These are phyloP conservation scores for Aegilops umbellulata DNA, from an alignment of 176 grass and related monocot species.

Conservation along the genomic window DNA sequence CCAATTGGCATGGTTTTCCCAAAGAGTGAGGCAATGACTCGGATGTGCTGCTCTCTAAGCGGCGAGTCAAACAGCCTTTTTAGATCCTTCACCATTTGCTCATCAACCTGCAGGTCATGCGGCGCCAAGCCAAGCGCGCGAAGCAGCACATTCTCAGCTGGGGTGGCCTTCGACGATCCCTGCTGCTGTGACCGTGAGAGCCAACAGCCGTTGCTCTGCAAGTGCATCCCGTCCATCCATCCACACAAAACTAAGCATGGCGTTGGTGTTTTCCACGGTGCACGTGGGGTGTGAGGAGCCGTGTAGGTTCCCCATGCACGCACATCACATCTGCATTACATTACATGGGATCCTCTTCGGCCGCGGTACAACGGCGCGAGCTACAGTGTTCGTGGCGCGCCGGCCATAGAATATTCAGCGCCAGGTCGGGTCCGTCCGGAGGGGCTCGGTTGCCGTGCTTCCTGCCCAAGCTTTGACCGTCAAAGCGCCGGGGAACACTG, in stretches of 20 bases:
- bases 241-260: not conserved
- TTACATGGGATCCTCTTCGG: slow-evolving; percentile 46
- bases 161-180: too few species aligned
- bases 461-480: slow-evolving; percentile 58
- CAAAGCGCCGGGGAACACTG: not conserved
- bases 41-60: too few species aligned
- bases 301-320: slow-evolving; percentile 34
- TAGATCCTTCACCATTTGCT: too few species aligned
- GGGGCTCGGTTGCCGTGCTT: slow-evolving; percentile 40
- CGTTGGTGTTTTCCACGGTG: slow-evolving; percentile 48
- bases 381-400: slow-evolving; percentile 34
- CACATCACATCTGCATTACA: not conserved
- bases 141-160: too few species aligned
- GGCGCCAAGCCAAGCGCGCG: too few species aligned
- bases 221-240: not conserved
- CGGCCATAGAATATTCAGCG: slow-evolving; percentile 40
- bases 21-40: too few species aligned
- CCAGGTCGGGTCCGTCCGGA: slow-evolving; percentile 28
- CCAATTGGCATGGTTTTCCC: too few species aligned
- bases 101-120: too few species aligned
- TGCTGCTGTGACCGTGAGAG: not conserved
- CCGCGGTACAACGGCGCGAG: slow-evolving; percentile 19
- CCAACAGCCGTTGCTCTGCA: not conserved
- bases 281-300: slow-evolving; percentile 43
- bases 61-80: too few species aligned